Evolutionary conservation across 768 basidiomycete species (phyloP), one percentile per base, ranked within the genome.

Genomic region (Hygrophorus russula): DNA sequence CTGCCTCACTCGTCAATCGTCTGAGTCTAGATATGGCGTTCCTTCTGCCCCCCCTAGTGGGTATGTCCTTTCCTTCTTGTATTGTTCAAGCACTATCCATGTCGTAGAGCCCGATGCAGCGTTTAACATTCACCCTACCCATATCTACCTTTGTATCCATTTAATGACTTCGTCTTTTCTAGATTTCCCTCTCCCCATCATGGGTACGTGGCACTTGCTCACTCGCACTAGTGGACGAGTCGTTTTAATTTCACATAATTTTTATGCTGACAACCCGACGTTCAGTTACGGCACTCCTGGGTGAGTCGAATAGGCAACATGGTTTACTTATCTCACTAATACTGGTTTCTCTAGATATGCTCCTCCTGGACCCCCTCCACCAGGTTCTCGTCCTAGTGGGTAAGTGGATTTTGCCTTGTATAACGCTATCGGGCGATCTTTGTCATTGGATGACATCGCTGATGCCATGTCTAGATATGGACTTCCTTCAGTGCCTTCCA

Each of bases 311-410:
- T n/a, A 47, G 53, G 15, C 43, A 41, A 45, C 36, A 36, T n/a
- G 44, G 31, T 28, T 18, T 11, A 37, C 36, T 33, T 20, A 27
- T 37, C 13, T 28, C 5, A 8, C 17, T 24, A 3, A 24, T 24
- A 24, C 24, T 24, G 4, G 38, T 27, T 31, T 5, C 18, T 47
- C 24, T 20, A 61, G 61, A 19, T 66, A 63, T 45, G 57, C 62
- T 20, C 62, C 63, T 34, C 51, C 65, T 18, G 65, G 63, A 13
- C 62, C 63, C 6, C 60, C 64, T 14, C 59, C 60, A 17, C 54
- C 58, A 42, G 59, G 62, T 54, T 64, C 55, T 19, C 54, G 35
- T 39, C 8, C 14, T 38, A 12, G 24, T 24, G 36, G 12, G 10
- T 17, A 12, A 13, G 28, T 27, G 17, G n/a, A 30, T 12, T 14